Evolutionary conservation across 164 flowering plant species (phyloP), one percentile per base, ranked within the genome.

Genomic region (Aristolochia californica): DNA sequence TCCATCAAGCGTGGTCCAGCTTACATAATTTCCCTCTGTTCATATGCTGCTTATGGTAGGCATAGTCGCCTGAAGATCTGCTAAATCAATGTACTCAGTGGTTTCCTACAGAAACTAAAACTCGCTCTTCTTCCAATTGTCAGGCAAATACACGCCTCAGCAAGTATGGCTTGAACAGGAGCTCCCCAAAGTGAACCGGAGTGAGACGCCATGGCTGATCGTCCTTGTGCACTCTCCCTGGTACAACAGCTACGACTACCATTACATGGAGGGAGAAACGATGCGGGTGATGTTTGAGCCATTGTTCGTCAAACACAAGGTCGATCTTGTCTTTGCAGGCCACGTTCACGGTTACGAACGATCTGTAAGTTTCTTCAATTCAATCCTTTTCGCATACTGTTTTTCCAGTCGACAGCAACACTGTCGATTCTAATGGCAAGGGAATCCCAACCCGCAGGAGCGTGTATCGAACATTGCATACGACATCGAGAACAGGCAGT

Each of bases 261-360:
- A 81, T 34, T 81, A 66, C 48, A 81, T 78, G 85, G 85, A 81
- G 74, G 85, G 85, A 1, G 85, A 81, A 52, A 63, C 60, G 63
- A 81, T 81, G 83, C 68, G 85, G 61, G 85, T 79, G 1, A 72
- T 67, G 80, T 81, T 59, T 24, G 85, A 81, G 45, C 44, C 74
- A 3, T 81, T 80, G 83, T 76, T 81, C 11, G 83, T 81, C 23
- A 22, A 77, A 43, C 17, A 77, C 78, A 81, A 81, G 68, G 86
- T 81, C 11, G 86, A 81, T 55, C 22, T 78, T 20, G 83, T 81
- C 23, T 68, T 81, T 53, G 68, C 83, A 27, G 86, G 83, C 30
- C 86, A 81, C 66, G 86, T 81, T 27, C 86, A 81, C 60, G 74
- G 78, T 11, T 79, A 81, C 27, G 86, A 81, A 65, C 62, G 86